Evolutionary conservation across 768 basidiomycete species (phyloP).

Genomic region (Leccinum obscurum): DNA sequence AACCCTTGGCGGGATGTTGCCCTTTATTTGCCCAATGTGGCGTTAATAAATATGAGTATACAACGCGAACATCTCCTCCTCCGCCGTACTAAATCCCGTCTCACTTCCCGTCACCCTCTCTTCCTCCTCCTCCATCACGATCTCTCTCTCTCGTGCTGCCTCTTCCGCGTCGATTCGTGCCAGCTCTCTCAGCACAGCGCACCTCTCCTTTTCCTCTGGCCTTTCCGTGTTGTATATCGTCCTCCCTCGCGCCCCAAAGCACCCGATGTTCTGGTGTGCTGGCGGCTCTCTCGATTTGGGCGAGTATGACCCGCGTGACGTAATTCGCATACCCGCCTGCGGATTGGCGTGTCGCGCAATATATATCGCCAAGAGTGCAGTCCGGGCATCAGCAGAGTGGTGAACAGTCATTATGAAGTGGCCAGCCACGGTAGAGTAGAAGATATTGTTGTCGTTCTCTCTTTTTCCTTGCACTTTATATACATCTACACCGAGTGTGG

Average conservation of each 20-base stretch:
- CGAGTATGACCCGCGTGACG: background rate
- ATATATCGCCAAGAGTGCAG: constrained; percentile 33
- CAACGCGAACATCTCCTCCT: constrained; percentile 38
- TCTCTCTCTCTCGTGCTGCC: background rate
- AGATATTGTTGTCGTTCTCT: background rate
- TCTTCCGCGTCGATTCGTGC: constrained; percentile 27
- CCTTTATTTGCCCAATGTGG: constrained; percentile 38
- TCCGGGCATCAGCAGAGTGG: constrained; percentile 37
- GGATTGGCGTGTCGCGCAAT: constrained; percentile 22
- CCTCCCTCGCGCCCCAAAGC: constrained; percentile 23
- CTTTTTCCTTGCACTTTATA: constrained; percentile 23
- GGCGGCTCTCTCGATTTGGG: background rate
- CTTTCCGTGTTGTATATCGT: constrained; percentile 30
- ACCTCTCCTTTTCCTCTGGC: background rate
- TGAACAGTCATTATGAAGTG: constrained; percentile 16
- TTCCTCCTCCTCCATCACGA: background rate
- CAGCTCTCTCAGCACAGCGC: constrained; percentile 9
- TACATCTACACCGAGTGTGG: constrained; percentile 21
- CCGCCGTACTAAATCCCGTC: background rate
- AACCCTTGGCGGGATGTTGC: constrained; percentile 27
- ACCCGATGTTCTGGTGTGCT: background rate
- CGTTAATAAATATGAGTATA: constrained; percentile 37
- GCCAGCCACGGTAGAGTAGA: background rate
- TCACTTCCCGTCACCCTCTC: background rate
- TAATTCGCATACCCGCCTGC: constrained; percentile 16